A percentile compares a stretch with the other conserved stretches of the same genome.
These are phyloP conservation scores for Rhynchospora breviuscula DNA, from an alignment of 176 grass and related monocot genomes.

Conservation along the genomic window DNA sequence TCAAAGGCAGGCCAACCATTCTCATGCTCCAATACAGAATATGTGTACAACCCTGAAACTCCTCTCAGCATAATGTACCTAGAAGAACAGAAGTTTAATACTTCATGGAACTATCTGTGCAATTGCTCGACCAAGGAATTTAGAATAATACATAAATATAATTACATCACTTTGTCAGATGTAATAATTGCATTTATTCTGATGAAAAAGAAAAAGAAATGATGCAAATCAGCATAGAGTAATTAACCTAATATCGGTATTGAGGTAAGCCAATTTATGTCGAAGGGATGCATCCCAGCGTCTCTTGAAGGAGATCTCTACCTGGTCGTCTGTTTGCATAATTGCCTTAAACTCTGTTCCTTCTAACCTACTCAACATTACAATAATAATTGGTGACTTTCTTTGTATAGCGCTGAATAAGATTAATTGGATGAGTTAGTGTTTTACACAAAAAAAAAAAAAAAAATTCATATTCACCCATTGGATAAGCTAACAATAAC, in stretches of 20 bases:
- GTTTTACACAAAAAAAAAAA: neutral
- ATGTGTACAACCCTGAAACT: slow-evolving; percentile 70
- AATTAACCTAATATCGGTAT: slow-evolving; percentile 50
- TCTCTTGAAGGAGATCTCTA: slow-evolving; percentile 72
- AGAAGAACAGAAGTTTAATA: neutral
- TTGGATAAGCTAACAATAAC: neutral
- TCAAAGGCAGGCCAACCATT: slow-evolving; percentile 31
- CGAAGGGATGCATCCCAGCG: slow-evolving; percentile 34
- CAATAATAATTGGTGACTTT: neutral
- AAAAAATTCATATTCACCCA: neutral
- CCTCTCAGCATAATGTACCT: slow-evolving; percentile 57
- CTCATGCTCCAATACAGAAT: slow-evolving; percentile 49
- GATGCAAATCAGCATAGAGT: neutral
- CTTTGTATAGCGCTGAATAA: neutral
- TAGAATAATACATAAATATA: neutral
- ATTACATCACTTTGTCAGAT: neutral
- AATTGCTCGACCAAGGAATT: neutral
- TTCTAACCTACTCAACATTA: slow-evolving; percentile 35
- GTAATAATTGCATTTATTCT: neutral
- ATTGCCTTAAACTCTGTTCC: slow-evolving; percentile 44
- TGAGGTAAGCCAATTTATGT: slow-evolving; percentile 21
- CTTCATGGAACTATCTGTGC: neutral
- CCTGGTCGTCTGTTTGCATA: slow-evolving; percentile 30
- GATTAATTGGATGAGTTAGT: neutral
- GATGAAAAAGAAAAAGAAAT: neutral